Conservation (phyloP, 2,329 filamentous ascomycete species). For the Pestalotiopsis sp. region DNA sequence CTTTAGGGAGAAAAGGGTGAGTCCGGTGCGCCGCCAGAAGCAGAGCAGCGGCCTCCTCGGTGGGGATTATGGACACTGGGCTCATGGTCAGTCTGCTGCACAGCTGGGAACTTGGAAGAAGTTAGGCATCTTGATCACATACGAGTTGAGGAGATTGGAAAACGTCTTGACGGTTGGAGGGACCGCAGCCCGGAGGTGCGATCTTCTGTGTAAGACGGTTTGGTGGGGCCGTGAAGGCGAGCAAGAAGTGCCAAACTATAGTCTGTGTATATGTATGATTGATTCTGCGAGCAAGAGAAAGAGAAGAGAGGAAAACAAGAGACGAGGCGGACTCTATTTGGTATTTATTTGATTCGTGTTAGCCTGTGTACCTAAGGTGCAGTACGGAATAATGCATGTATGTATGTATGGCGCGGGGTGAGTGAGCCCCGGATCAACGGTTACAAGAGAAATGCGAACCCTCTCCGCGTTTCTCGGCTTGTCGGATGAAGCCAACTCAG, state of each 20-base stretch:
- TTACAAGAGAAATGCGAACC: background rate
- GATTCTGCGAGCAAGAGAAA: background rate
- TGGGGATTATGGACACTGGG: constrained; percentile 89
- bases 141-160: constrained; percentile 98
- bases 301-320: background rate
- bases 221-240: background rate
- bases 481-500: background rate
- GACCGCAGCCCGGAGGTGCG: constrained; percentile 64
- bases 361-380: background rate
- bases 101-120: background rate
- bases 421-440: background rate
- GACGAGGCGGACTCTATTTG: background rate
- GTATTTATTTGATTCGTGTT: background rate
- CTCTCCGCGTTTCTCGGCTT: background rate
- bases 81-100: constrained; percentile 18
- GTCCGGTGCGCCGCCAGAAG: constrained; percentile 80
- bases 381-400: background rate
- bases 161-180: constrained; percentile 84
- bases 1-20: constrained; percentile 61
- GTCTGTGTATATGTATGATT: background rate
- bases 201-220: constrained; percentile 41
- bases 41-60: constrained; percentile 90
- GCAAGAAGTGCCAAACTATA: background rate
- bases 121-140: constrained; percentile 41
- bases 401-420: background rate